Evolutionary conservation across 768 basidiomycete species (phyloP), one percentile per base, ranked within the genome.

Genomic region (Tulasnella sp.): DNA sequence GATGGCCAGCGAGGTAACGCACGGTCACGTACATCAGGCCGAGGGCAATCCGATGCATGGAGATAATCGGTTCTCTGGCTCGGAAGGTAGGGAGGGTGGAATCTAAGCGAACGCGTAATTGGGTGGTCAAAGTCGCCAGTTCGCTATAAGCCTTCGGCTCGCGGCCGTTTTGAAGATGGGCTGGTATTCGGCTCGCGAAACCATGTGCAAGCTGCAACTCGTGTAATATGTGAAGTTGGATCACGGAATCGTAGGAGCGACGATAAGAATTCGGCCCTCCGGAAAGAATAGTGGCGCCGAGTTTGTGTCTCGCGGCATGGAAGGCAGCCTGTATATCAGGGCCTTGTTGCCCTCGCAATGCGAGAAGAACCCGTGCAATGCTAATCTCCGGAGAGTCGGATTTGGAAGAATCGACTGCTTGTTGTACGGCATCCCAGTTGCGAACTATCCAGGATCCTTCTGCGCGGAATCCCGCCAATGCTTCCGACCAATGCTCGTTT

Each of bases 361-460:
- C 91, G 13, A 97, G 85, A 26, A 99, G 87, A 18, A 95, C 89
- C 39, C 90, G 88, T 5, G 92, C 96, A 75, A 96, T 91, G 48
- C 91, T 89, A 44, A 91, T 86, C 37, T 92, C 88, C 0, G 94
- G 86, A 16, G 85, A 83, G n/a, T 87, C 84, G 23, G 87, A 85
- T 39, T 84, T 85, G 51, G 87, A 85, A 67, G 39, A 77, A 73
- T 16, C 82, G 29, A 91, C 88, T 61, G 94, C 86, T 23, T 85
- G 84, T 74, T 90, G 87, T 20, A 99, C 92, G 73, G 93, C 92
- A 2, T 88, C 87, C 96, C 96, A 99, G 80, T 96, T 95, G 6
- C 95, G 93, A 44, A 95, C 92, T 89, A 96, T 96, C 92, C 96
- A 97, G 1, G 95, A 93, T 79, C 95, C 93, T 85, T 99, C 96